Percentiles rank a stretch among this genome's conserved stretches.
Conservation (phyloP, 768 basidiomycete species). For the Phylloporus sp. region DNA sequence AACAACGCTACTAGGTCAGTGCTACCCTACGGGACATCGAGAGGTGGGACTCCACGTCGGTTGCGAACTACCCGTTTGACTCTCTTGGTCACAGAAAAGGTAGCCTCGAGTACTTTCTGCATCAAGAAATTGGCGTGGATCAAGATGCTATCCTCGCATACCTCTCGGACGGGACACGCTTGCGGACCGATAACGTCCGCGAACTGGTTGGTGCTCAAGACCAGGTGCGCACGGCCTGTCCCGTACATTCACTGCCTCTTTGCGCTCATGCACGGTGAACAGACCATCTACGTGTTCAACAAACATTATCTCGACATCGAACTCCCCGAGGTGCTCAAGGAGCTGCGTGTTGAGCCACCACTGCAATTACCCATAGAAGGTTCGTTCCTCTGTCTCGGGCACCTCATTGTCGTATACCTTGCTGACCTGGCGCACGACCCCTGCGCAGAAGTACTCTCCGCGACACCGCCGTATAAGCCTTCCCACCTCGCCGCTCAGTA, state of each 20-base stretch:
- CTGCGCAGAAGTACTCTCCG: conserved; percentile 50
- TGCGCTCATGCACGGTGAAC: conserved; percentile 10
- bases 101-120: conserved; percentile 67
- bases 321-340: conserved; percentile 58
- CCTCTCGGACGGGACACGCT: conserved; percentile 72
- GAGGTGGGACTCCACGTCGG: conserved; percentile 41
- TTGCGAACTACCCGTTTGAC: conserved; percentile 7
- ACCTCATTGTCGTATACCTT: not conserved
- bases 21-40: conserved; percentile 74
- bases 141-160: conserved; percentile 71
- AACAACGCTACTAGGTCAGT: conserved; percentile 38
- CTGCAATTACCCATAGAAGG: conserved; percentile 74
- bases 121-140: conserved; percentile 68
- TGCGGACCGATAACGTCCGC: conserved; percentile 66
- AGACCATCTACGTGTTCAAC: conserved; percentile 83
- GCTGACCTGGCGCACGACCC: not conserved
- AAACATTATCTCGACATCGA: conserved; percentile 73
- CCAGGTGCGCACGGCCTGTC: conserved; percentile 49
- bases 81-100: conserved; percentile 43
- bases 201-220: conserved; percentile 73
- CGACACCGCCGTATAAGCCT: conserved; percentile 70
- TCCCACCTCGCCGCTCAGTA: conserved; percentile 66
- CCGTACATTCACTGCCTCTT: not conserved
- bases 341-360: conserved; percentile 56
- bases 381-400: conserved; percentile 17